phyloP scores from a whole-genome alignment of 345 rosid species.

The Schrenkiella parvula region DNA sequence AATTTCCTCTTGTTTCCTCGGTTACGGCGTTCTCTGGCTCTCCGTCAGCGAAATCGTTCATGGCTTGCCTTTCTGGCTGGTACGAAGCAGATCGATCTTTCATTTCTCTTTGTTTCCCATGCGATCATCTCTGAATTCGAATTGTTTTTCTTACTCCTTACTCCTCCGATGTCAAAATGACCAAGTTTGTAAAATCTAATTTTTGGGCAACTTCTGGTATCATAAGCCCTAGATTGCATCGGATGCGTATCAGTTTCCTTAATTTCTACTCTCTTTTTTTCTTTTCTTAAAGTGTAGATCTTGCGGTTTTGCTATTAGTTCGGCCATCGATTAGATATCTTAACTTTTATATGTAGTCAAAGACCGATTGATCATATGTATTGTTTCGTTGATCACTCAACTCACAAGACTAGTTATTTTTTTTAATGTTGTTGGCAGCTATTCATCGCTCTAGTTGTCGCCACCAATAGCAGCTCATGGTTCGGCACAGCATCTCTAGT shows the following conservation, averaged over 20 bases:
- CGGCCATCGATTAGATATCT: background rate
- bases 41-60: constrained; percentile 55
- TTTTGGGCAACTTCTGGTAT: too few species aligned
- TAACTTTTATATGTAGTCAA: background rate
- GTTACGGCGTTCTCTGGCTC: constrained; percentile 91
- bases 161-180: background rate
- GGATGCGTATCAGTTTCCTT: background rate
- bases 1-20: constrained; percentile 61
- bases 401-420: background rate
- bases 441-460: constrained; percentile 70
- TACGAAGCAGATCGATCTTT: constrained; percentile 21
- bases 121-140: background rate
- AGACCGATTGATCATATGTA: background rate
- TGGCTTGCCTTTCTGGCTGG: constrained; percentile 82
- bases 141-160: background rate
- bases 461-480: constrained; percentile 77
- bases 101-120: background rate
- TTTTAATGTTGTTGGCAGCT: constrained; percentile 43
- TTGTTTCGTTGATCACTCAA: background rate
- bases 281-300: background rate
- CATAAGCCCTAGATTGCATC: background rate
- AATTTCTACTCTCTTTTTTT: background rate
- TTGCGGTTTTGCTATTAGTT: background rate
- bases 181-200: background rate
- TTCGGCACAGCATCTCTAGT: constrained; percentile 70